Percentiles rank a stretch among this genome's conserved stretches.
phyloP scores from a whole-genome alignment of 2,329 filamentous ascomycete species.

The Pseudocercospora fijiensis region DNA sequence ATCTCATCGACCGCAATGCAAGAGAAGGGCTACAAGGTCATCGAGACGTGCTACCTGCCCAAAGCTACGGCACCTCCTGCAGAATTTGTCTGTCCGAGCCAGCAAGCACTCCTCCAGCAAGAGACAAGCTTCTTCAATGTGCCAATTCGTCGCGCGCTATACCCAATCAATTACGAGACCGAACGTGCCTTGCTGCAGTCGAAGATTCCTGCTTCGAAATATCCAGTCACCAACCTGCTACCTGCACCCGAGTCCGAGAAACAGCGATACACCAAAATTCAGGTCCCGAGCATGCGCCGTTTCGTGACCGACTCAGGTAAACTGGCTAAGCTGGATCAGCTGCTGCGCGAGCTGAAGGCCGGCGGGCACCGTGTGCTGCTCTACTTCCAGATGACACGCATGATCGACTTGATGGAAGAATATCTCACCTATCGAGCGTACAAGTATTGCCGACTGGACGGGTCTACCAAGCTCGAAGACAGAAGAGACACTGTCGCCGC shows the following conservation, averaged over 20 bases:
- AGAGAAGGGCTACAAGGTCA: slow-evolving; percentile 68
- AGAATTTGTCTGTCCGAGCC: slow-evolving; percentile 72
- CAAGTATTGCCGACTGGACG: slow-evolving; percentile 95
- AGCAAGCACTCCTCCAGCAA: slow-evolving; percentile 62
- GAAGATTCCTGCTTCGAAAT: slow-evolving; percentile 65
- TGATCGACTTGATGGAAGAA: slow-evolving; percentile 99
- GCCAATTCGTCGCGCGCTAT: slow-evolving; percentile 71
- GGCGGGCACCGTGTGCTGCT: slow-evolving; percentile 89
- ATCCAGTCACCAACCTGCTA: slow-evolving; percentile 65
- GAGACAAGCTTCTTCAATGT: slow-evolving; percentile 76
- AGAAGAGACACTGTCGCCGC: slow-evolving; percentile 93
- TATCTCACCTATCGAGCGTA: slow-evolving; percentile 98
- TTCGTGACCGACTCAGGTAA: slow-evolving; percentile 98
- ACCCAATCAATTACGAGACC: slow-evolving; percentile 60
- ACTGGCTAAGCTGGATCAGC: slow-evolving; percentile 81
- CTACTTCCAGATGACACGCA: slow-evolving; percentile 99
- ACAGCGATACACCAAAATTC: slow-evolving; percentile 83
- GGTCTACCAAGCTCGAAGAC: slow-evolving; percentile 95
- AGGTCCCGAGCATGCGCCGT: slow-evolving; percentile 91
- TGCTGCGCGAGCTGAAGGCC: slow-evolving; percentile 86
- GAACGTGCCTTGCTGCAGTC: slow-evolving; percentile 74
- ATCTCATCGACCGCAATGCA: slow-evolving; percentile 66
- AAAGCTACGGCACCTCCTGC: slow-evolving; percentile 81
- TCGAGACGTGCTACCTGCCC: slow-evolving; percentile 81
- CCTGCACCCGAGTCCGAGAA: slow-evolving; percentile 78